Conservation (phyloP, 768 basidiomycete species). For the Trametes coccinea region DNA sequence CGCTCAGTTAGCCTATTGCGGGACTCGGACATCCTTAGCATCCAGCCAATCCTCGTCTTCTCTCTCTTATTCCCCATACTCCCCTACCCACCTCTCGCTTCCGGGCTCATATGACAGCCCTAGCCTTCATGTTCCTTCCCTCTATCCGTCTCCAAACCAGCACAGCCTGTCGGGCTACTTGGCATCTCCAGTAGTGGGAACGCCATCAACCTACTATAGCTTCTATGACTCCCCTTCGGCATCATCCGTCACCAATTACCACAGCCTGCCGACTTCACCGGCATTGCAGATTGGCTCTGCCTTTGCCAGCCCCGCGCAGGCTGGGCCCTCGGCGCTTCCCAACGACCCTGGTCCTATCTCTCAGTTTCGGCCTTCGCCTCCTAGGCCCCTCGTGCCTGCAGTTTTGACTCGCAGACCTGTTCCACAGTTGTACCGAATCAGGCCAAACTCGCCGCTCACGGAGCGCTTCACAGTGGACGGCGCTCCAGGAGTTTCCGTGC, state of each 20-base stretch:
- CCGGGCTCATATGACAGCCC: slow-evolving; percentile 1
- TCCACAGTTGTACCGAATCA: slow-evolving; percentile 6
- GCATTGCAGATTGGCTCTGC: not conserved
- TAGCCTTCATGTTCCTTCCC: not conserved
- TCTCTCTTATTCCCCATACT: not conserved
- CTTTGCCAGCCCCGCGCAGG: not conserved
- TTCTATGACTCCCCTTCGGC: not conserved
- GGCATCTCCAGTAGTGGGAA: not conserved
- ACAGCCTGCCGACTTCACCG: not conserved
- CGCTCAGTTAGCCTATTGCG: not conserved
- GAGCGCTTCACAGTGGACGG: slow-evolving; percentile 15
- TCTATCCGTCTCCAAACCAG: not conserved
- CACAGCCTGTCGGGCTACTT: not conserved
- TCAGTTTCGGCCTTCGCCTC: not conserved
- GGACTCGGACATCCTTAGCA: not conserved
- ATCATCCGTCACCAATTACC: not conserved
- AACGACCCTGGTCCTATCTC: not conserved
- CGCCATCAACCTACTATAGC: slow-evolving; percentile 4
- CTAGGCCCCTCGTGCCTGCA: not conserved
- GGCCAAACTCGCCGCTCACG: not conserved
- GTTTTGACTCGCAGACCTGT: slow-evolving; percentile 7
- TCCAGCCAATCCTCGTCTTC: not conserved
- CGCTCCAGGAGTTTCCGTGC: slow-evolving; percentile 12
- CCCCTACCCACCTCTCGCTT: not conserved
- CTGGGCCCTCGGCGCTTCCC: not conserved